phyloP scores from a whole-genome alignment of 2,329 filamentous ascomycete genomes.

The Sphaceloma murrayae region DNA sequence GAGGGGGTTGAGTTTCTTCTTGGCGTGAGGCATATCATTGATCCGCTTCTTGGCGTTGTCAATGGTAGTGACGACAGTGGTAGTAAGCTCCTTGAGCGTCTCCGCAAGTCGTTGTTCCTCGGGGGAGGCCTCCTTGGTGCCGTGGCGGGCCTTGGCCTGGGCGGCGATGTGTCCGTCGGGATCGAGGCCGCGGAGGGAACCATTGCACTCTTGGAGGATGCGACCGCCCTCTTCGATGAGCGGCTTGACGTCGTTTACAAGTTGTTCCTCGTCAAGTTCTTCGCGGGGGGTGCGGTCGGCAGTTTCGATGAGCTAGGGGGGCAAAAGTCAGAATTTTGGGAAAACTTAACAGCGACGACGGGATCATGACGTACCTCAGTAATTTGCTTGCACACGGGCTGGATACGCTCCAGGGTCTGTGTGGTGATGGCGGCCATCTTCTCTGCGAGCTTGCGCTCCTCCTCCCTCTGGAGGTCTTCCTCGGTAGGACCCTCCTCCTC shows the following conservation, averaged over 20 bases:
- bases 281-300: constrained; percentile 75
- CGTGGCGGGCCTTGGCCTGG: constrained; percentile 73
- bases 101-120: constrained; percentile 82
- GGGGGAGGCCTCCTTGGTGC: constrained; percentile 63
- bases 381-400: constrained; percentile 79
- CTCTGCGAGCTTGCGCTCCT: constrained; percentile 66
- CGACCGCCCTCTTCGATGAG: constrained; percentile 77
- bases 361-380: constrained; percentile 50
- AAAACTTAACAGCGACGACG: constrained; percentile 2
- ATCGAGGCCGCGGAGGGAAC: constrained; percentile 75
- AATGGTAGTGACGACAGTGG: constrained; percentile 69
- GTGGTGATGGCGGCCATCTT: constrained; percentile 65
- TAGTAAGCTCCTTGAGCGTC: constrained; percentile 74
- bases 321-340: constrained; percentile 27
- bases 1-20: constrained; percentile 88
- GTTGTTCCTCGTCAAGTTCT: constrained; percentile 79
- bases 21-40: constrained; percentile 82
- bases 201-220: constrained; percentile 79
- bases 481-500: constrained; percentile 50
- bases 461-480: constrained; percentile 46
- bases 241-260: constrained; percentile 78
- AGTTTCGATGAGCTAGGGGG: constrained; percentile 67
- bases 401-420: constrained; percentile 72
- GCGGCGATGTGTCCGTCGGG: constrained; percentile 78
- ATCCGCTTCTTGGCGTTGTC: constrained; percentile 84